A percentile compares a stretch with the other conserved stretches of the same genome.
phyloP scores from a whole-genome alignment of 441 rosid species.

The Biscutella auriculata region DNA sequence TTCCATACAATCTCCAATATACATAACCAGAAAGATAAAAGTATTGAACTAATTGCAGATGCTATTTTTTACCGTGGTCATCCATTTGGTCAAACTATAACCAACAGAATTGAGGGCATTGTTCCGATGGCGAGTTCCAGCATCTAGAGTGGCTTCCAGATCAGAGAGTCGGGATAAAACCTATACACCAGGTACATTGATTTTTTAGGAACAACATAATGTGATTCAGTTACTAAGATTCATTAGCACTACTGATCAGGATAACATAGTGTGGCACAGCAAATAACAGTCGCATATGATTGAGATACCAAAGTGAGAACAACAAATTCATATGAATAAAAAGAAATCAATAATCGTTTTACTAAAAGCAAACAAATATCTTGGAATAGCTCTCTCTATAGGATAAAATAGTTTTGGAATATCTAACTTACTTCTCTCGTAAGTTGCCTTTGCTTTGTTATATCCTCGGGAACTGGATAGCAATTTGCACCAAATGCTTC shows the following conservation, averaged over 20 bases:
- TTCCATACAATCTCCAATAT: neutral
- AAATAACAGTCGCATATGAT: neutral
- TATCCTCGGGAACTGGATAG: constrained; percentile 88
- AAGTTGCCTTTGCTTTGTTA: constrained; percentile 73
- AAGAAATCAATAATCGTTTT: neutral
- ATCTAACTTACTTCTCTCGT: constrained; percentile 61
- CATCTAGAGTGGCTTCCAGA: constrained; percentile 85
- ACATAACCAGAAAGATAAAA: neutral
- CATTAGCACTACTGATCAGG: constrained; percentile 3
- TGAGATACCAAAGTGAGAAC: neutral
- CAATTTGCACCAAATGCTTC: constrained; percentile 95
- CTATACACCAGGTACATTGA: constrained; percentile 34
- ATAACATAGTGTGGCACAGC: constrained; percentile 4
- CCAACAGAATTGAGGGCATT: constrained; percentile 65
- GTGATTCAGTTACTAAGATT: neutral
- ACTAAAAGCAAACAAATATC: neutral
- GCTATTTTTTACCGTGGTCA: constrained; percentile 48
- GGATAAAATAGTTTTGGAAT: neutral
- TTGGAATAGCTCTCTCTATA: neutral
- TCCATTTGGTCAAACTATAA: constrained; percentile 67
- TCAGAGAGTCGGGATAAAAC: constrained; percentile 87
- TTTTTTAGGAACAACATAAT: neutral
- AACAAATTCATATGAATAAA: neutral
- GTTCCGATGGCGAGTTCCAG: constrained; percentile 78
- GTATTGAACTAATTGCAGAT: neutral